Evolutionary conservation across 768 basidiomycete genomes (phyloP), one percentile per base, ranked within the genome.

Genomic region (Dendrothele bispora): DNA sequence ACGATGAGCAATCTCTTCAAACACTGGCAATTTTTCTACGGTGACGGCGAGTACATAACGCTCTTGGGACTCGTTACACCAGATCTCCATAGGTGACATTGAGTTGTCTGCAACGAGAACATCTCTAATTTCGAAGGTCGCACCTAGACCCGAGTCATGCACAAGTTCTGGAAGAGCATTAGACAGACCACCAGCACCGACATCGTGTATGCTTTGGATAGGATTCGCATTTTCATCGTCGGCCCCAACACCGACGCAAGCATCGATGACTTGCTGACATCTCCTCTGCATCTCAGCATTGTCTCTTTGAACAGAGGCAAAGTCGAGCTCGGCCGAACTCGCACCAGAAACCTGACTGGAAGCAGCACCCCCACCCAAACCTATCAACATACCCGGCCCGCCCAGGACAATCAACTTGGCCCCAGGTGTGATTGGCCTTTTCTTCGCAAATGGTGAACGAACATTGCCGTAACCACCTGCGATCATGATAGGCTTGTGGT

Each of bases 401-500:
- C 97, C 97, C 5, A 99, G 73, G 0, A 98, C 93, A 51, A 98
- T 78, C 46, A 99, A 77, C 66, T 88, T 91, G 7, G 95, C 86
- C 1, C 91, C 94, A 2, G 87, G 76, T 0, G 75, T 71, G 59
- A 99, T 93, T 50, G 69, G 66, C 3, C 77, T 72, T 70, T 99
- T 99, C 60, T 71, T 78, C 26, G 95, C 84, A 57, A 90, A 95
- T 53, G 78, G 70, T 4, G 88, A 85, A 14, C 91, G 84, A 32
- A 98, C 95, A 59, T 89, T 98, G 4, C 97, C 97, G 53, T 94
- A 83, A 21, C 97, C 97, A 17, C 97, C 97, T 7, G 97, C 95
- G 55, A 99, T 88, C 97, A 99, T 99, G 73, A 99, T 97, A 12
- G 97, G 97, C 65, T 99, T 99, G 72, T 98, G 97, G 66, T 98